Conservation (phyloP, 805 yeast species). For the Candida sphagnicola region DNA sequence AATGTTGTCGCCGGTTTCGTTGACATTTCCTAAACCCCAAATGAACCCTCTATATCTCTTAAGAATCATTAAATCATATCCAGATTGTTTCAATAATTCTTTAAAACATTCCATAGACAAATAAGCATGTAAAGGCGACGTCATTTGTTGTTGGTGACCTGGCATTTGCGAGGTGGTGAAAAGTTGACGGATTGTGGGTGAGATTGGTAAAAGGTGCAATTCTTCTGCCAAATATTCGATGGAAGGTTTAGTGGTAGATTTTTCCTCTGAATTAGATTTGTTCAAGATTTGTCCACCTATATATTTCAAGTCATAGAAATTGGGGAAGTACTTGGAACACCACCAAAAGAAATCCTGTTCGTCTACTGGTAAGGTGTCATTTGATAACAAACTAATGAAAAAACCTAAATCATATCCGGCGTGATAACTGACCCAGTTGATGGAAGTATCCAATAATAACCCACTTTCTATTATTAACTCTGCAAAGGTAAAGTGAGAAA, state of each 20-base stretch:
- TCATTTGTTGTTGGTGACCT: slow-evolving; percentile 30
- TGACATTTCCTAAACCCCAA: slow-evolving; percentile 44
- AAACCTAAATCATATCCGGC: slow-evolving; percentile 95
- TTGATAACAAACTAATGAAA: slow-evolving; percentile 69
- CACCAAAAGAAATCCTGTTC: slow-evolving; percentile 75
- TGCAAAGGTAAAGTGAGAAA: slow-evolving; percentile 75
- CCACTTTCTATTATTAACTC: slow-evolving; percentile 86
- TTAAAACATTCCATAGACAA: slow-evolving; percentile 63
- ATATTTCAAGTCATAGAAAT: slow-evolving; percentile 74
- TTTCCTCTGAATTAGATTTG: slow-evolving; percentile 13
- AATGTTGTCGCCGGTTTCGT: slow-evolving; percentile 9
- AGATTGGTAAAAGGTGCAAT: slow-evolving; percentile 56
- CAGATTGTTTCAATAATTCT: slow-evolving; percentile 40
- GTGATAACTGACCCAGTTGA: slow-evolving; percentile 90
- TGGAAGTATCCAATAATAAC: slow-evolving; percentile 61
- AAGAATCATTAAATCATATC: slow-evolving; percentile 17
- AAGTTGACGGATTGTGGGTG: slow-evolving; percentile 43
- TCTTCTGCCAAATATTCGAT: slow-evolving; percentile 69
- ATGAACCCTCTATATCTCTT: slow-evolving; percentile 45
- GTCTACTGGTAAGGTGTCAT: slow-evolving; percentile 72
- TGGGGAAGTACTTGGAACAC: slow-evolving; percentile 72
- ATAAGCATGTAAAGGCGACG: slow-evolving; percentile 58
- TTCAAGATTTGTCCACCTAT: slow-evolving; percentile 36
- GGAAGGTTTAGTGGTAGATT: slow-evolving; percentile 35
- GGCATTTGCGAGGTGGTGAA: slow-evolving; percentile 19